Evolutionary conservation across 768 basidiomycete species (phyloP), one percentile per base, ranked within the genome.

Genomic region (Clitopilus hobsonii): DNA sequence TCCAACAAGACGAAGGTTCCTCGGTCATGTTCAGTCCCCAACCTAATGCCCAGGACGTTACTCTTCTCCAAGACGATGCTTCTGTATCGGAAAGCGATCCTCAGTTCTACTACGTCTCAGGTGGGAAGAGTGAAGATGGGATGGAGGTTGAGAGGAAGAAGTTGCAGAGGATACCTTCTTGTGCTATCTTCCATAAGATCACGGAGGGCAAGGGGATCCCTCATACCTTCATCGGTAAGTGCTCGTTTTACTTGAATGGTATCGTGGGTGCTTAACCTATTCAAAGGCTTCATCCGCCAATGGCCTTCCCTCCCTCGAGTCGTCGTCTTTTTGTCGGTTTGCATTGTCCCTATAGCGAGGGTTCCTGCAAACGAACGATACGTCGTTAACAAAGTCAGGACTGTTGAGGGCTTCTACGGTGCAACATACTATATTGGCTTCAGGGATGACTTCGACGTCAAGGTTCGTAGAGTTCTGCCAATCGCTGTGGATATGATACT

Each of bases 221-320:
- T 3, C 85, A 86, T 56, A 79, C 83, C 0, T 89, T 88, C 57
- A 73, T 77, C 50, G 75, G 80, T 78, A 54, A 53, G 63, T 61
- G 2, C 10, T 38, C 36, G 1, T 25, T 41, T 25, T 16, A 6
- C n/a, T 51, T 4, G n/a, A n/a, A 27, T 3, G 22, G 22, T 1
- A 7, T 26, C 38, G 4, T 22, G 6, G 28, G 28, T 28, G 23
- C 14, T 49, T 54, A 13, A 38, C 49, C 49, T 10, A 25, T 54
- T 16, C 2, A 20, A 49, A 74, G 82, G 79, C 1, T 85, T 87
- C 64, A 69, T 87, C 26, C 75, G 79, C 3, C 84, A 82, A 61
- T 85, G 84, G 82, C 86, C 86, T 20, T 78, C 84, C 16, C 73
- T 89, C n/a, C 87, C 87, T 28, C 73, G 77, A 2, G 77, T 88